These are phyloP conservation scores for Ballota nigra DNA, from an alignment of 257 asterid species.

Conservation along the genomic window DNA sequence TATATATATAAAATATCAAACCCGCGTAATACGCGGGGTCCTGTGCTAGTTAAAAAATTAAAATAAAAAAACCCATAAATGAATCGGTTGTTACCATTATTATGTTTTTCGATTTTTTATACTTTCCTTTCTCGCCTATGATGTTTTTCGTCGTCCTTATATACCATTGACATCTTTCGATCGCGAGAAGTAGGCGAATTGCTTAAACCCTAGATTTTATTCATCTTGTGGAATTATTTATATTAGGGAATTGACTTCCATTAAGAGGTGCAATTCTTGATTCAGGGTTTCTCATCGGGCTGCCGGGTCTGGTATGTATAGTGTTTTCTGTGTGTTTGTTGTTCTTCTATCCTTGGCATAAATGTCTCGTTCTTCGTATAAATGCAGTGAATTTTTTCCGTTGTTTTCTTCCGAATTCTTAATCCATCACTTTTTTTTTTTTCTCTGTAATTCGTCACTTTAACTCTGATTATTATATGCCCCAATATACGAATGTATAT, in stretches of 20 bases:
- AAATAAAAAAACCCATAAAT: too few species aligned
- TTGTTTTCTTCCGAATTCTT: background rate
- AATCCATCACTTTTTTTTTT: background rate
- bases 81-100: background rate
- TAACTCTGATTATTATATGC: background rate
- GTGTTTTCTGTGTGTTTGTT: background rate
- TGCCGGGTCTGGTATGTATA: background rate
- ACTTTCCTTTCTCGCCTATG: background rate
- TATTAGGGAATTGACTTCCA: constrained; percentile 11
- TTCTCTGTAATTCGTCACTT: background rate
- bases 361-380: background rate
- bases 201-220: background rate
- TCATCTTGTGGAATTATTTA: background rate
- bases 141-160: background rate
- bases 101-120: background rate
- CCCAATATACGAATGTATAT: background rate
- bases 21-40: too few species aligned
- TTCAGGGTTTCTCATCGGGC: constrained; percentile 23
- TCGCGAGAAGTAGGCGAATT: background rate
- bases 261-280: constrained; percentile 18
- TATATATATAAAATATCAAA: too few species aligned
- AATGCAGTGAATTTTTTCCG: background rate
- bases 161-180: background rate
- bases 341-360: background rate
- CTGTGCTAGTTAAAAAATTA: too few species aligned